Percentiles rank a stretch among this genome's conserved stretches.
These are phyloP conservation scores for Marasmius tenuissimus DNA, from an alignment of 1,284 basidiomycete genomes.

Conservation along the genomic window DNA sequence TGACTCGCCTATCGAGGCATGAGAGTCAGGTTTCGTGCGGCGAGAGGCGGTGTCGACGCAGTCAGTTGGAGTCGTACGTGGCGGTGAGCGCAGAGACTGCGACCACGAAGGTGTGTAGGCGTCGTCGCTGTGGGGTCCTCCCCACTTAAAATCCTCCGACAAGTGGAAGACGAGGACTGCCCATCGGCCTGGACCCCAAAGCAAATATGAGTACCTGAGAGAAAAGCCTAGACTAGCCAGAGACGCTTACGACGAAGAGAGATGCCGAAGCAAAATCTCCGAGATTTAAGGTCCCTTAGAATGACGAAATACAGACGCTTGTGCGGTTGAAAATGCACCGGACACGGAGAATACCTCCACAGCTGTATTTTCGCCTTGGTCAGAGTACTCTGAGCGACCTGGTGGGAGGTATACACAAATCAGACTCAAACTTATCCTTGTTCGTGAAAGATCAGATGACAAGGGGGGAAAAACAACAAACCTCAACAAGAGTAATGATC, in stretches of 20 bases:
- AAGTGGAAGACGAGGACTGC: background rate
- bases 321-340: constrained; percentile 6
- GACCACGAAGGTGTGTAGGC: background rate
- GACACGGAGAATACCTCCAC: constrained; percentile 12
- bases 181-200: background rate
- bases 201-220: background rate
- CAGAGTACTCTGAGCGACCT: constrained; percentile 14
- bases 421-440: background rate
- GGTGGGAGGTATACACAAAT: background rate
- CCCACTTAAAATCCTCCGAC: background rate
- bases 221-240: background rate
- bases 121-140: background rate
- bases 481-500: constrained; percentile 1
- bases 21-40: background rate
- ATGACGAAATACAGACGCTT: constrained; percentile 15
- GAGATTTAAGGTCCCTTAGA: constrained; percentile 6
- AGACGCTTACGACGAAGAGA: constrained; percentile 7
- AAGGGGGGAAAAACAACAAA: background rate
- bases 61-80: background rate
- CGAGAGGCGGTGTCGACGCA: background rate
- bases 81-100: background rate
- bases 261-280: background rate
- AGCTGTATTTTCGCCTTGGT: constrained; percentile 9
- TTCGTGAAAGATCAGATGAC: background rate
- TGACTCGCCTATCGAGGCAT: background rate